Base-by-base conservation (phyloP, 2,329 filamentous ascomycete genomes). In the Periconia digitata region DNA sequence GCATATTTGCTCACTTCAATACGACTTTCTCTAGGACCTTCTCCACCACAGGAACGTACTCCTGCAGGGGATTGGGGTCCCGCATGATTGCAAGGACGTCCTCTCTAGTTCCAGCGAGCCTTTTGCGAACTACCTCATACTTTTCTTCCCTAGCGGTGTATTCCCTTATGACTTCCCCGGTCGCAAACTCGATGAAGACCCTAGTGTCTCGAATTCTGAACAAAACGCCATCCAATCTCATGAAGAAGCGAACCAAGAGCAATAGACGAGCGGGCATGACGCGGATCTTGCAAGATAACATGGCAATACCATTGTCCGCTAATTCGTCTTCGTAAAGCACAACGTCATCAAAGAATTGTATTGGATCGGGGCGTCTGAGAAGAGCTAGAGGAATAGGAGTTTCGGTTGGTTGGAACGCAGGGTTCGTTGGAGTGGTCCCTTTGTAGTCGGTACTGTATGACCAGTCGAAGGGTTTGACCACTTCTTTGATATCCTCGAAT, bases 381-480 rank as follows among this genome's bases (percentile, higher is more conserved):
- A 97, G 81, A 61, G 92, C 90, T 47, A 96, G 80, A 4, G 94
- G 92, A 53, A 99, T 94, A 46, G 79, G 72, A 16, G 74, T 74
- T n/a, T 73, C 70, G 18, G 75, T 75, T 16, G 73, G 62, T 46
- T 74, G 42, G 48, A 83, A 78, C 15, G 64, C 56, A 5, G 66
- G 67, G 10, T 60, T 48, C 7, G 53, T 46, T 4, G 64, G 63
- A 8, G 86, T 73, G 3, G 87, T 90, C 43, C 94, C 94, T 47
- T 80, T 81, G 73, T 96, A 99, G 58, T 86, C 81, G 29, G 92
- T 96, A 57, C 85, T 94, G 74, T 97, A 99, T 53, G 90, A 96
- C 94, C 94, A 99, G 75, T 99, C 94, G 70, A 95, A 99, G 3
- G 92, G 92, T 75, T 92, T 92, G 46, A 99, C 90, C 21, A 96